A percentile compares a stretch with the other conserved stretches of the same genome.
Evolutionary conservation across 139 green algal genomes (phyloP).

Genomic region (Desmodesmus armatus): DNA sequence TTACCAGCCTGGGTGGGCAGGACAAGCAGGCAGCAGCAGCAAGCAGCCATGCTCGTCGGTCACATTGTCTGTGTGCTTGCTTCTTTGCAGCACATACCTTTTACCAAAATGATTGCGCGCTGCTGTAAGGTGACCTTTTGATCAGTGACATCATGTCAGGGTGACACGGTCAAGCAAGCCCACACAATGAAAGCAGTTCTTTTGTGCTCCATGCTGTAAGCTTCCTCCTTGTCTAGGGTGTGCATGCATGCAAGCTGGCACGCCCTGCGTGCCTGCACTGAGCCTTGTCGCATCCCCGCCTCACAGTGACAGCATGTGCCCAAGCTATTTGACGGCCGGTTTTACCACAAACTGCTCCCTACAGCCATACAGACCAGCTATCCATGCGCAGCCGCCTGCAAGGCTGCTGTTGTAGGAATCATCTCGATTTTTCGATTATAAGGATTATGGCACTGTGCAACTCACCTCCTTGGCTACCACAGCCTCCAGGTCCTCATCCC

Average conservation of each 20-base stretch:
- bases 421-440: neutral
- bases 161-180: neutral
- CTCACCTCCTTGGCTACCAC: constrained; percentile 19
- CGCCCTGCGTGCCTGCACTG: neutral
- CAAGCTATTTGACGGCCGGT: neutral
- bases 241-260: no score
- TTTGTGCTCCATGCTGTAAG: no score
- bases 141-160: neutral
- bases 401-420: neutral
- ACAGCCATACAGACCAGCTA: neutral
- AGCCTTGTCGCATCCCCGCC: neutral
- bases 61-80: neutral
- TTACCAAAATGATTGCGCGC: neutral
- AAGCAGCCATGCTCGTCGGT: neutral
- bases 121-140: neutral
- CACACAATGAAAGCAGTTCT: neutral
- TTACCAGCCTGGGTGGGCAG: neutral
- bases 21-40: neutral
- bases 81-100: neutral
- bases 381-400: neutral
- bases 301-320: neutral
- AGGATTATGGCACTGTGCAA: neutral
- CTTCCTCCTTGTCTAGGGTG: no score
- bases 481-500: constrained; percentile 44
- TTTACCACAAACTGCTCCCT: neutral